These are phyloP conservation scores for Heliocybe sulcata DNA, from an alignment of 1,284 basidiomycete genomes.

Conservation along the genomic window DNA sequence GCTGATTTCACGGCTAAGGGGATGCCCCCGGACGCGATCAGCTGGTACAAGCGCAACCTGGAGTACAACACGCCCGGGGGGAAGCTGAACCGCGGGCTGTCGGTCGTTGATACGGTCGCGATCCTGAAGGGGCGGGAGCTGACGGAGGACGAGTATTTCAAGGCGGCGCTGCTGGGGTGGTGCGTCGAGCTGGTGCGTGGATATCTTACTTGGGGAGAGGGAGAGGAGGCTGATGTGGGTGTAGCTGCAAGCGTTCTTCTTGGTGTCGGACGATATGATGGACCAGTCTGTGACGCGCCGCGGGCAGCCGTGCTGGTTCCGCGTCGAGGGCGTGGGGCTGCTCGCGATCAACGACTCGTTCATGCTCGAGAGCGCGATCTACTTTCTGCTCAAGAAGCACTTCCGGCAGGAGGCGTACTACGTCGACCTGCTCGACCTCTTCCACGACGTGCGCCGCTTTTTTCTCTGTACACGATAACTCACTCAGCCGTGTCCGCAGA, in stretches of 20 bases:
- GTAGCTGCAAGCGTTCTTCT: slow-evolving; percentile 96
- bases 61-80: slow-evolving; percentile 95
- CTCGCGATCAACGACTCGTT: slow-evolving; percentile 97
- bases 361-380: slow-evolving; percentile 95
- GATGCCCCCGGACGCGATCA: slow-evolving; percentile 78
- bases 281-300: slow-evolving; percentile 90
- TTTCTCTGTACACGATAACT: background rate
- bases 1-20: slow-evolving; percentile 57
- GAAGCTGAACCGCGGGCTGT: slow-evolving; percentile 94
- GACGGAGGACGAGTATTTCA: slow-evolving; percentile 81
- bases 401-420: slow-evolving; percentile 84
- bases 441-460: slow-evolving; percentile 64
- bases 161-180: slow-evolving; percentile 92
- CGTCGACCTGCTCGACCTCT: slow-evolving; percentile 84
- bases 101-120: slow-evolving; percentile 90
- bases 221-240: background rate
- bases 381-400: slow-evolving; percentile 83
- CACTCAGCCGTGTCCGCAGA: slow-evolving; percentile 27
- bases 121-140: slow-evolving; percentile 73
- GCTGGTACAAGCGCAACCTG: slow-evolving; percentile 80
- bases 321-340: slow-evolving; percentile 67
- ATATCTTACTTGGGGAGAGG: background rate
- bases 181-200: slow-evolving; percentile 84
- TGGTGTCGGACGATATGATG: slow-evolving; percentile 99
- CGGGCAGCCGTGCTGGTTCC: slow-evolving; percentile 99